Evolutionary conservation across 208 protist species (phyloP), one percentile per base, ranked within the genome.

Genomic region (Porcisia hertigi): DNA sequence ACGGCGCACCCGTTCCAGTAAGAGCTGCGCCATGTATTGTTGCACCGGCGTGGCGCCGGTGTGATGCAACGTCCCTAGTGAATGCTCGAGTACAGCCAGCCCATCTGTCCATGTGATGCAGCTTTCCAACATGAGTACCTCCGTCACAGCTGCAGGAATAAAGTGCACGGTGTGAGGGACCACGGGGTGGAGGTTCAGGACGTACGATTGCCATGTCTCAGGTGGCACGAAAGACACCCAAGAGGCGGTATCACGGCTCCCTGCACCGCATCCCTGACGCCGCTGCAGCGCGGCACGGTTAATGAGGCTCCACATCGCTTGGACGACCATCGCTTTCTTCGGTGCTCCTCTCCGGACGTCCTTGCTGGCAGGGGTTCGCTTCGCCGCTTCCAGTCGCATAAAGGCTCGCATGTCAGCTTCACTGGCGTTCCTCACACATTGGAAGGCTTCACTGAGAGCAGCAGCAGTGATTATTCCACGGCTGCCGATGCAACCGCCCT

Each of bases 111-210:
- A 89, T 25, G 74, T 75, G 0, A 43, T 23, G 63, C 85, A 95
- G 30, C 67, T 76, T 12, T 71, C 55, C 14, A 64, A 34, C 18
- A 95, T 71, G 39, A 93, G 39, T 9, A 76, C 43, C 71, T 92
- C 88, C 0, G 87, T 83, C 53, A 86, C 75, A 39, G 73, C 79
- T n/a, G 76, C 54, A 0, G 82, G 79, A 59, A 95, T 73, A 30
- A 93, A 87, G 79, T 88, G 88, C 7, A 77, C 52, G 0, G 84
- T 85, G 77, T 95, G 91, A 7, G 91, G 91, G 3, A 90, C 49
- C 11, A 67, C 59, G 18, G 70, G 64, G 34, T 75, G 59, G 14
- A 47, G 69, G 20, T 53, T 8, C 41, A 83, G 71, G 20, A 85
- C 25, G 49, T 64, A 64, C 16, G 25, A 25, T 9, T 45, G 60